Evolutionary conservation across 2,329 filamentous ascomycete species (phyloP).

Genomic region (Proliferodiscus dingleyae): DNA sequence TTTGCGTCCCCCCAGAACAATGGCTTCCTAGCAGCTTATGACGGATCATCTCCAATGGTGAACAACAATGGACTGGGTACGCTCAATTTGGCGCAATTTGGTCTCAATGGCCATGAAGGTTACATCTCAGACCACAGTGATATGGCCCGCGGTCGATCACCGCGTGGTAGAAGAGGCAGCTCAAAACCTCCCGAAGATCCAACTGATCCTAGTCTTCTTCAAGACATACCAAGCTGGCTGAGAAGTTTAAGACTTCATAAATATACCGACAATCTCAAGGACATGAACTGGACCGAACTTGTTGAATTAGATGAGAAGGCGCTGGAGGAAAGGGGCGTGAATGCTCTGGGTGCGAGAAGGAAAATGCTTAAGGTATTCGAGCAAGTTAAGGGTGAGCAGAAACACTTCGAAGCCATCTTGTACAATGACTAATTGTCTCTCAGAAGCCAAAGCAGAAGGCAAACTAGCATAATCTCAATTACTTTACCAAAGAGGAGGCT

Average conservation of each 20-base stretch:
- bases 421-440: conserved; percentile 27
- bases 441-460: conserved; percentile 69
- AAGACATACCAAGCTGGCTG: conserved; percentile 95
- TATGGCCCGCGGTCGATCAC: conserved; percentile 83
- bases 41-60: conserved; percentile 65
- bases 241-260: conserved; percentile 93
- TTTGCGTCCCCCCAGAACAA: conserved; percentile 92
- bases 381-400: conserved; percentile 71
- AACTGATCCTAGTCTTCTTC: conserved; percentile 81
- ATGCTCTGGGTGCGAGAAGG: conserved; percentile 85
- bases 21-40: conserved; percentile 86
- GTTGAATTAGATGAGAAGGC: conserved; percentile 90
- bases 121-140: conserved; percentile 94
- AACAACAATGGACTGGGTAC: conserved; percentile 66
- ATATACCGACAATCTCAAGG: conserved; percentile 97
- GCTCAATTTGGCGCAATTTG: conserved; percentile 68
- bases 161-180: conserved; percentile 84
- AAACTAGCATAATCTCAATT: conserved; percentile 49
- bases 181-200: conserved; percentile 98
- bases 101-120: conserved; percentile 67
- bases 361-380: conserved; percentile 99
- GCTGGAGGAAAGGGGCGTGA: conserved; percentile 87
- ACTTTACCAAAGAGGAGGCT: not conserved
- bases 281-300: conserved; percentile 92
- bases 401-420: not conserved